Conservation (phyloP, 805 yeast genomes). For the Sungouiozyma intestinalis region DNA sequence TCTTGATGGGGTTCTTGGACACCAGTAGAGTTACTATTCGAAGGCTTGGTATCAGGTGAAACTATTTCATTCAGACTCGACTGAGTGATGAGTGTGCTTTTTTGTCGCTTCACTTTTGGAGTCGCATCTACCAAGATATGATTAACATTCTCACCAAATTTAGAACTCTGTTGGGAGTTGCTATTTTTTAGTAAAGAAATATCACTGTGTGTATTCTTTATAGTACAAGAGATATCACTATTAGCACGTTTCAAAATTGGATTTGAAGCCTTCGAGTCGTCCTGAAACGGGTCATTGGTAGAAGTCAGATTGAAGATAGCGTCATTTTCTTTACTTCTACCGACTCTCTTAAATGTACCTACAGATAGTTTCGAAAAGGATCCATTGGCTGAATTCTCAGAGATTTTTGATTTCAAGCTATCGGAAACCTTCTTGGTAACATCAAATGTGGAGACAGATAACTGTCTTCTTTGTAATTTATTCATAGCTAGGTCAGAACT, state of each 20-base stretch:
- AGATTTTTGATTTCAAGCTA: neutral
- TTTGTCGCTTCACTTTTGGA: neutral
- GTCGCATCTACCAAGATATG: neutral
- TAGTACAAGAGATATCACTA: neutral
- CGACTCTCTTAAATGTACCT: constrained; percentile 23
- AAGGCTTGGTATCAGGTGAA: neutral
- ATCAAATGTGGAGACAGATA: constrained; percentile 17
- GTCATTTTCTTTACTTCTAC: constrained; percentile 14
- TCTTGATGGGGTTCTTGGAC: too few species aligned
- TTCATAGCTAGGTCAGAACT: constrained; percentile 22
- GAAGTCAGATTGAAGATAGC: neutral
- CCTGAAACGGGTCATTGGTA: neutral
- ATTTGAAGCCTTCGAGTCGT: too few species aligned
- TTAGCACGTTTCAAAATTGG: neutral
- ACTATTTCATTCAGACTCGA: neutral
- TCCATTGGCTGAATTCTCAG: neutral
- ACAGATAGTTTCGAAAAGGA: neutral
- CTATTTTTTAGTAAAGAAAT: neutral
- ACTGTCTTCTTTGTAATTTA: constrained; percentile 23
- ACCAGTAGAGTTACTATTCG: neutral
- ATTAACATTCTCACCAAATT: neutral
- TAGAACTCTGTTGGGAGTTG: neutral
- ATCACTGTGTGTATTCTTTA: neutral
- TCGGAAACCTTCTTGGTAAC: constrained; percentile 2
- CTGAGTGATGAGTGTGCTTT: neutral